Evolutionary conservation across 148 eudicot genomes (phyloP), one percentile per base, ranked within the genome.

Genomic region (Persicaria maculosa): DNA sequence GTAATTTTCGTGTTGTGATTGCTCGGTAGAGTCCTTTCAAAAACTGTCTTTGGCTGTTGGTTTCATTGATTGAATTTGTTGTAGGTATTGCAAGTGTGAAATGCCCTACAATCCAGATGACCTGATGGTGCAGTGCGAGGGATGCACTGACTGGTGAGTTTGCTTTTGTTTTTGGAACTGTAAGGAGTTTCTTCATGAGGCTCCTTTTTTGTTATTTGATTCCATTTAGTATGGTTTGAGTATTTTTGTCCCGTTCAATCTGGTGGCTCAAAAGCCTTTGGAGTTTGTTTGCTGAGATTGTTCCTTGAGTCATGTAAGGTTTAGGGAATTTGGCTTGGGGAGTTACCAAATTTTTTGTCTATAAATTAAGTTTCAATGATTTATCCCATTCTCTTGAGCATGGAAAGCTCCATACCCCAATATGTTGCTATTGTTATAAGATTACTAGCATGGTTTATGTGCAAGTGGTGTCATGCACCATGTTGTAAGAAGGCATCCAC

Each of bases 101-200:
- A n/a, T n/a, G n/a, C n/a, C n/a, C n/a, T n/a, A n/a, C n/a, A n/a
- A n/a, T n/a, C n/a, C n/a, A n/a, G n/a, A n/a, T n/a, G n/a, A n/a
- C n/a, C n/a, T n/a, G n/a, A 87, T 87, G 90, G 88, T 87, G 80
- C 90, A 87, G 73, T 87, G 90, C 65, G 90, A 87, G 64, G 86
- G 85, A 1, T 87, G 90, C 83, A 87, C 80, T 53, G 90, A 87
- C 72, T 87, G 90, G 90, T 87, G 82, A 50, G 48, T 55, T 50
- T 53, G 57, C 57, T 6, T 53, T 53, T 53, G 16, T 10, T 53
- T 1, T 53, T 53, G 57, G 57, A 10, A 53, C 12, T 15, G 16
- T 53, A 53, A 53, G 15, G 12, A 12, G 55, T 9, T 52, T 9
- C 14, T 9, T 53, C 57, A 53, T 16, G 19, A 12, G 15, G 57